Percentiles rank a stretch among this genome's conserved stretches.
Evolutionary conservation across 306 rosid species (phyloP).

Genomic region (Quercus berberidifolia): DNA sequence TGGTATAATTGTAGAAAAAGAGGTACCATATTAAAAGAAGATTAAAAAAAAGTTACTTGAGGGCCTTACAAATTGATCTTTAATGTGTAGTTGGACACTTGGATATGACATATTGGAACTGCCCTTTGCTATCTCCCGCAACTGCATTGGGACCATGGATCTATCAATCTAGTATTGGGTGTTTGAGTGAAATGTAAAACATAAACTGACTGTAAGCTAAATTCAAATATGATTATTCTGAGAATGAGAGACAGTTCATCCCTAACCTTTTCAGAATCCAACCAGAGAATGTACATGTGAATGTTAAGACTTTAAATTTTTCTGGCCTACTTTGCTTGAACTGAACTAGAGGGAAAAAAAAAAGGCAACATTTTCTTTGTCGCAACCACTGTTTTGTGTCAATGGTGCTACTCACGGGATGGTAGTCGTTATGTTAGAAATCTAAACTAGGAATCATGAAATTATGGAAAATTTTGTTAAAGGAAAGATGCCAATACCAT

Average conservation of each 20-base stretch:
- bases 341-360: slow-evolving; percentile 34
- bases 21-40: not conserved
- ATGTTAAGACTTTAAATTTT: not conserved
- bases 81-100: slow-evolving; percentile 44
- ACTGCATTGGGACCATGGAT: not conserved
- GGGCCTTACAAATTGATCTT: slow-evolving; percentile 40
- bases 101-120: slow-evolving; percentile 24
- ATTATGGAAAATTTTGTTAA: too few relatives aligned
- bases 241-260: not conserved
- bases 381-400: not conserved
- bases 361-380: slow-evolving; percentile 22
- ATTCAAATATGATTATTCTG: not conserved
- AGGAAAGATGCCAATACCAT: too few relatives aligned
- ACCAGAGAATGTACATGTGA: not conserved
- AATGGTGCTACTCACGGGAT: not conserved
- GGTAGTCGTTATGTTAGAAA: too few relatives aligned
- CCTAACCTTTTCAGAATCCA: not conserved
- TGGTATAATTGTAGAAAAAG: not conserved
- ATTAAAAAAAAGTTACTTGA: not conserved
- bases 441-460: too few relatives aligned
- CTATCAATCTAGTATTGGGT: not conserved
- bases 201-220: not conserved
- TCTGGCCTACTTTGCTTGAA: slow-evolving; percentile 39
- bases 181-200: not conserved
- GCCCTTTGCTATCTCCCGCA: not conserved